A percentile compares a stretch with the other conserved stretches of the same genome.
Evolutionary conservation across 1,284 basidiomycete species (phyloP).

Genomic region (Paramarasmius palmivorus): DNA sequence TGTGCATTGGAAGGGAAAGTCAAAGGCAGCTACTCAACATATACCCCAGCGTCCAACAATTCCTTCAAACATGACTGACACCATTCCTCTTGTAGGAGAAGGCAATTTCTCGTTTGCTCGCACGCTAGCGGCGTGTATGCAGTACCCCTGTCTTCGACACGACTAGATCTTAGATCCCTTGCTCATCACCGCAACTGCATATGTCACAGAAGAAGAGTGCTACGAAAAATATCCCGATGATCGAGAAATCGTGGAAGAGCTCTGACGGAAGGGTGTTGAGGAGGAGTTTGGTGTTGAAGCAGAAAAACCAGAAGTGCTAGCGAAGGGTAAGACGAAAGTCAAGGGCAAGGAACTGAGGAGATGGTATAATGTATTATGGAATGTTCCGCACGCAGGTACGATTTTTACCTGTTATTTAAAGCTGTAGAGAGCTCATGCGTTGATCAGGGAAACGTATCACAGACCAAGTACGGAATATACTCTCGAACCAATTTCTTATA

Average conservation of each 20-base stretch:
- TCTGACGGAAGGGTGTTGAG: conserved; percentile 64
- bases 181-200: conserved; percentile 83
- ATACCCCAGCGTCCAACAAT: conserved; percentile 45
- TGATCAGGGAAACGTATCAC: conserved; percentile 88
- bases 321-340: conserved; percentile 45
- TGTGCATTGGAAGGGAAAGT: not conserved
- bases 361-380: conserved; percentile 89
- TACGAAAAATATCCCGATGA: conserved; percentile 88
- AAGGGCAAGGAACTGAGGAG: conserved; percentile 41
- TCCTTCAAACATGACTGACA: conserved; percentile 79
- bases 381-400: conserved; percentile 94
- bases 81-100: conserved; percentile 90
- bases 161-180: conserved; percentile 48
- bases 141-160: conserved; percentile 10
- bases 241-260: conserved; percentile 52
- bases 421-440: conserved; percentile 10
- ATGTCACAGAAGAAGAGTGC: conserved; percentile 80
- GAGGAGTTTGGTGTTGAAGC: conserved; percentile 89
- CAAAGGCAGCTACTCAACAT: not conserved
- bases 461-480: conserved; percentile 92
- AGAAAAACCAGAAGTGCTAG: conserved; percentile 60
- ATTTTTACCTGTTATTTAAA: conserved; percentile 13
- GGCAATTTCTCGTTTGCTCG: conserved; percentile 94
- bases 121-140: conserved; percentile 56
- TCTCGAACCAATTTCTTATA: conserved; percentile 89